These are phyloP conservation scores for Byssochlamys sp. DNA, from an alignment of 2,329 filamentous ascomycete species.

Conservation along the genomic window DNA sequence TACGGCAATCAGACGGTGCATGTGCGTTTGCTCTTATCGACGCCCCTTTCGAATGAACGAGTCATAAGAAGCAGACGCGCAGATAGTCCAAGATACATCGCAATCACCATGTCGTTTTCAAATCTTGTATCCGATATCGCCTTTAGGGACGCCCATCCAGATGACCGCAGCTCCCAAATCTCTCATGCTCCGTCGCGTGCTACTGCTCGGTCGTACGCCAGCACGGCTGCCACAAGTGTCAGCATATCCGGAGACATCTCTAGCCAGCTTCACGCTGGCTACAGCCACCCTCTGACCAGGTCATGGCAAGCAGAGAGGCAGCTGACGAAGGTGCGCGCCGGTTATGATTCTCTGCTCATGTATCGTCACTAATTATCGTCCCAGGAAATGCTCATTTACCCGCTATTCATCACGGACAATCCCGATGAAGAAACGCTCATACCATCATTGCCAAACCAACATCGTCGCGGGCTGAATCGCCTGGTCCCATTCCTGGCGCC, in stretches of 20 bases:
- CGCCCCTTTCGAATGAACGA: background rate
- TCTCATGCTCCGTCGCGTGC: conserved; percentile 31
- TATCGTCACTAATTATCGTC: conserved; percentile 1
- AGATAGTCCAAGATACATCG: background rate
- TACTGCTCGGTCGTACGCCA: conserved; percentile 36
- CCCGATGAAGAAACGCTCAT: conserved; percentile 87
- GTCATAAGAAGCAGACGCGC: background rate
- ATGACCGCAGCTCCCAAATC: conserved; percentile 35
- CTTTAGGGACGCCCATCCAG: conserved; percentile 33
- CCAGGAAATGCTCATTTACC: conserved; percentile 96
- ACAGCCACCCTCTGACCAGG: conserved; percentile 68
- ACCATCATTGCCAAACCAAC: conserved; percentile 80
- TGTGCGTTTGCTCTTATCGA: background rate
- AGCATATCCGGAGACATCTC: conserved; percentile 58
- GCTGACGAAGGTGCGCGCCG: conserved; percentile 61
- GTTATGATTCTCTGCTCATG: background rate
- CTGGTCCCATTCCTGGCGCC: conserved; percentile 75
- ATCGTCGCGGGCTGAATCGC: conserved; percentile 78
- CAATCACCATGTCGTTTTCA: conserved; percentile 39
- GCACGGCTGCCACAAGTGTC: conserved; percentile 41
- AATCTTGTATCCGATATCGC: conserved; percentile 42
- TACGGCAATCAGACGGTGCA: no score
- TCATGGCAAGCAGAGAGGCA: conserved; percentile 78
- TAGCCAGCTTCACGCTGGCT: conserved; percentile 73
- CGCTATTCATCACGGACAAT: conserved; percentile 88